Evolutionary conservation across 306 rosid species (phyloP), one percentile per base, ranked within the genome.

Genomic region (Fagus crenata): DNA sequence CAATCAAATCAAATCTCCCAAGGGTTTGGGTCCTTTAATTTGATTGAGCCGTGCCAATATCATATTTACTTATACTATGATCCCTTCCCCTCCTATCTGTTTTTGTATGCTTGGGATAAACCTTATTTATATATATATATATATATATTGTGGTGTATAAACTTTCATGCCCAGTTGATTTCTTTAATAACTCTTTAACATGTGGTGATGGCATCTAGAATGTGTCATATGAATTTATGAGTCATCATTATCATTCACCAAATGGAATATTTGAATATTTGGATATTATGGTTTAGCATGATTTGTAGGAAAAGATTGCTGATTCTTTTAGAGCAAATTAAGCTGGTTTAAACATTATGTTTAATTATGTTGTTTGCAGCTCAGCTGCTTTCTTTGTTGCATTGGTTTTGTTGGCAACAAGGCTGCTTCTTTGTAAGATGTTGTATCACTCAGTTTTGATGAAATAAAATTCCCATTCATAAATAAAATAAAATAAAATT

Each of bases 21-120:
- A 35, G 73, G 40, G 41, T 14, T 67, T 70, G 87, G 85, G 90
- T 88, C 86, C 73, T 90, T 93, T 88, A 72, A 53, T 93, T 46
- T 89, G 94, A 90, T 93, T 91, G 93, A 91, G 96, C 88, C 93
- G 95, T 85, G 96, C 93, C 96, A 93, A 93, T 91, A 93, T 93
- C 97, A 72, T 51, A 51, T 0, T 53, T 67, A 46, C 49, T 67
- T 65, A 35, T 7, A 35, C 32, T 51, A 1, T 56, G 9, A 32
- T 56, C 35, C 63, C 28, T 22, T 22, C 28, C 28, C 28, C 28
- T 22, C 28, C 28, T 22, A 22, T 22, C 28, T 22, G 28, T 7
- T 32, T 33, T 14, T 18, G 31, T 35, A 32, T 63, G 7, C 18
- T 33, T 63, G 41, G 15, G n/a, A 63, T 2, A 35, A 13, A 13